Evolutionary conservation across 768 basidiomycete genomes (phyloP).

Genomic region (Nidula microcarpa): DNA sequence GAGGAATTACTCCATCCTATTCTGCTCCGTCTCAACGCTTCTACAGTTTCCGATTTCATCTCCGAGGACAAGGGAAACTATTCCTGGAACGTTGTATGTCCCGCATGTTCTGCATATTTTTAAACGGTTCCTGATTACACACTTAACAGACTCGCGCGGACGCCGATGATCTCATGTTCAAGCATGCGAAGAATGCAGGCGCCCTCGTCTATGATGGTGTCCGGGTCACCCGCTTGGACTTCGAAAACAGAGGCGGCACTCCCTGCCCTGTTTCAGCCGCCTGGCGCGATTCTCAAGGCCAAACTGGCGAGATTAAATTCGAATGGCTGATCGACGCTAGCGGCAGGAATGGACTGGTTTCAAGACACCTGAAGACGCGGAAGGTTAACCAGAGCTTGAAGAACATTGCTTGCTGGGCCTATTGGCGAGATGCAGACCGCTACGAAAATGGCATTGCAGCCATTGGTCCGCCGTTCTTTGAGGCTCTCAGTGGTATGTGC

Average conservation of each 20-base stretch:
- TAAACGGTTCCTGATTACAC: not conserved
- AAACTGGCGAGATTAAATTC: conserved; percentile 41
- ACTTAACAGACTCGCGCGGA: conserved; percentile 41
- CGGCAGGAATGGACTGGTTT: conserved; percentile 53
- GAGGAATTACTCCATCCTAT: conserved; percentile 11
- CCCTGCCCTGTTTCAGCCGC: conserved; percentile 27
- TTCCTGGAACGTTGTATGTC: conserved; percentile 56
- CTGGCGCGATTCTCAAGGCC: conserved; percentile 19
- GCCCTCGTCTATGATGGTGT: conserved; percentile 42
- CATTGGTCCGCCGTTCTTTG: conserved; percentile 42
- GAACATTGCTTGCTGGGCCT: conserved; percentile 60
- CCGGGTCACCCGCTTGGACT: conserved; percentile 40
- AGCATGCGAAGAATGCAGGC: conserved; percentile 44
- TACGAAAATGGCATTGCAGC: conserved; percentile 29
- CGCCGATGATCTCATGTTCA: conserved; percentile 50
- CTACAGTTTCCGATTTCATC: conserved; percentile 52
- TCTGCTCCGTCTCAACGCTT: not conserved
- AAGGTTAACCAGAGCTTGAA: conserved; percentile 44
- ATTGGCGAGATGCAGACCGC: conserved; percentile 39
- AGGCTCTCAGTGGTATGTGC: conserved; percentile 46
- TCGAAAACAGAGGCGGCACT: conserved; percentile 15
- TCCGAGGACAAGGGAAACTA: conserved; percentile 41
- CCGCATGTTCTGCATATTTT: not conserved
- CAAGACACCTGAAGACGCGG: conserved; percentile 44
- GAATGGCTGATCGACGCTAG: conserved; percentile 59